Conservation (phyloP, 2,329 filamentous ascomycete genomes). For the Colletotrichum lupini region DNA sequence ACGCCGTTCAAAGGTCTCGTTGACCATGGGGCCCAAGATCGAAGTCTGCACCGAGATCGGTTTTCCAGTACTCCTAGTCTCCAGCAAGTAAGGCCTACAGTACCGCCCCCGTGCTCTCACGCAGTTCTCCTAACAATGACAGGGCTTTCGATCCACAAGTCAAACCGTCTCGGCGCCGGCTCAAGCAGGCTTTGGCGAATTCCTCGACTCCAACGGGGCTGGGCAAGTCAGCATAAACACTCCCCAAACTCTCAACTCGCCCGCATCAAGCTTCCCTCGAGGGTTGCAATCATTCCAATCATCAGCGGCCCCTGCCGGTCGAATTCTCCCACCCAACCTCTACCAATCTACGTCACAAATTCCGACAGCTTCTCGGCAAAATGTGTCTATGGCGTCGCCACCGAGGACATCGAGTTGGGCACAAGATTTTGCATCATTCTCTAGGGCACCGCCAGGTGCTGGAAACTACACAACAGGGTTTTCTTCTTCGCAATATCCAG, state of each 20-base stretch:
- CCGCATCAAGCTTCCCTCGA: neutral
- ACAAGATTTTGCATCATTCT: conserved; percentile 25
- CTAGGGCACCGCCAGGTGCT: neutral
- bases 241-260: neutral
- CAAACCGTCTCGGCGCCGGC: conserved; percentile 34
- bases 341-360: neutral
- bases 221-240: neutral
- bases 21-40: conserved; percentile 54
- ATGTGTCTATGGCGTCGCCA: neutral
- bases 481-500: neutral
- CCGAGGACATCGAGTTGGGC: conserved; percentile 16
- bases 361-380: neutral
- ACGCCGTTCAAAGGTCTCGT: conserved; percentile 56
- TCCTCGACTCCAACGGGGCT: conserved; percentile 42
- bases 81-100: conserved; percentile 1
- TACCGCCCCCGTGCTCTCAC: neutral
- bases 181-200: conserved; percentile 48
- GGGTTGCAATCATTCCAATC: neutral
- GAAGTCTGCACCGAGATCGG: conserved; percentile 54
- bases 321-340: neutral
- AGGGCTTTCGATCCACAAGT: conserved; percentile 23
- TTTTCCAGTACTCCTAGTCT: conserved; percentile 37
- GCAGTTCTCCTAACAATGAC: neutral
- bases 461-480: neutral
- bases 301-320: neutral